Evolutionary conservation across 352 stramenopile genomes (phyloP).

Genomic region (Plasmopara viticola): DNA sequence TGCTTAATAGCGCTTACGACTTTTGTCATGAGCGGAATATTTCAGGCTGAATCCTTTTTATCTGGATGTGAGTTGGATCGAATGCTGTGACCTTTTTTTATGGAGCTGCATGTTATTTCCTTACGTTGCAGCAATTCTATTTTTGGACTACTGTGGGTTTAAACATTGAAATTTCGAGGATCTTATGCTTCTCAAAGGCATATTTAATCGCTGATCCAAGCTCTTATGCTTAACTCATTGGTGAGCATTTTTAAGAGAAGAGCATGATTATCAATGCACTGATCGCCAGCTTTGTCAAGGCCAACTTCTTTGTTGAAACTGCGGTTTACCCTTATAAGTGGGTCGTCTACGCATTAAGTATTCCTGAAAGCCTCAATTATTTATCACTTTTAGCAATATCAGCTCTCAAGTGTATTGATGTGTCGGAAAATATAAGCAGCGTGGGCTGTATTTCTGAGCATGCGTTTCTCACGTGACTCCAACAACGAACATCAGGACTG

Average conservation of each 20-base stretch:
- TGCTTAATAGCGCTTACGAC: conserved; percentile 61
- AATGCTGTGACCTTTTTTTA: too few relatives aligned
- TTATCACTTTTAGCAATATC: conserved; percentile 58
- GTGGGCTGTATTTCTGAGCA: background rate
- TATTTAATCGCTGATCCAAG: conserved; percentile 52
- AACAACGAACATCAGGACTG: conserved; percentile 28
- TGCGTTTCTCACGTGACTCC: too few relatives aligned
- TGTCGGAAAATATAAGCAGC: conserved; percentile 42
- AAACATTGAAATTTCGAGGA: conserved; percentile 56
- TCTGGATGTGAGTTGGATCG: conserved; percentile 43
- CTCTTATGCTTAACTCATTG: conserved; percentile 44
- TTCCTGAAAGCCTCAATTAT: conserved; percentile 45
- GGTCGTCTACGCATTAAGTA: conserved; percentile 41
- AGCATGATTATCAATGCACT: conserved; percentile 61
- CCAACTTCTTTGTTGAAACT: conserved; percentile 27
- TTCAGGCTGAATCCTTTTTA: conserved; percentile 70
- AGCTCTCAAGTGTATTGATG: conserved; percentile 29
- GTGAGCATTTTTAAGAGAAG: conserved; percentile 63
- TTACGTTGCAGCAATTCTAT: background rate
- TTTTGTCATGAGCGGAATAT: conserved; percentile 56
- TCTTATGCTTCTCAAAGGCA: conserved; percentile 53
- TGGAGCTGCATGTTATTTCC: background rate
- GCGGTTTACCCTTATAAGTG: conserved; percentile 58
- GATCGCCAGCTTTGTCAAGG: conserved; percentile 40
- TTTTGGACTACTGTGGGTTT: conserved; percentile 61